Conservation (phyloP, 306 rosid species). For the Dicorynia guianensis region DNA sequence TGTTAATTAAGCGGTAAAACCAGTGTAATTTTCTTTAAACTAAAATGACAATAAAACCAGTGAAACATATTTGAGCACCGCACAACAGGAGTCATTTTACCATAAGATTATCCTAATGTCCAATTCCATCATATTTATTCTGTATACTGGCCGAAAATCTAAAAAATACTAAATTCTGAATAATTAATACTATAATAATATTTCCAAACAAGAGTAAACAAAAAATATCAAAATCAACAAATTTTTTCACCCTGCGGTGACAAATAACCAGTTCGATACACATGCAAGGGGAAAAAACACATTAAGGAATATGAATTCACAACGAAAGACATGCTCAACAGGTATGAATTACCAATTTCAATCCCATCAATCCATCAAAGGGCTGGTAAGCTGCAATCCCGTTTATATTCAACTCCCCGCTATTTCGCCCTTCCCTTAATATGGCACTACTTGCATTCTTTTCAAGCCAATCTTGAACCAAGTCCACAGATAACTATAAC, state of each 20-base stretch:
- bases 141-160: background rate
- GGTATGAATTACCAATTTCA: slow-evolving; percentile 39
- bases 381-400: slow-evolving; percentile 40
- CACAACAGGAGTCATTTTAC: background rate
- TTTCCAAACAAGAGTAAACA: too few species aligned
- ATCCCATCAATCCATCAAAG: slow-evolving; percentile 41
- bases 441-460: slow-evolving; percentile 58
- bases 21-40: too few species aligned
- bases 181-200: too few species aligned
- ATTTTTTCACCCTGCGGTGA: too few species aligned
- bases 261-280: background rate
- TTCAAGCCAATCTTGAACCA: slow-evolving; percentile 71
- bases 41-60: too few species aligned
- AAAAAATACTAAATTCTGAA: background rate
- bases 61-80: background rate
- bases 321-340: background rate
- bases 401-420: slow-evolving; percentile 25
- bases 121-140: background rate
- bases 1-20: too few species aligned
- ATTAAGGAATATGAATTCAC: background rate
- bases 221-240: too few species aligned
- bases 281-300: background rate
- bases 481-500: slow-evolving; percentile 68
- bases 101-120: background rate
- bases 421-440: slow-evolving; percentile 44